These are phyloP conservation scores for Bauhinia variegata DNA, from an alignment of 306 rosid species.

Conservation along the genomic window DNA sequence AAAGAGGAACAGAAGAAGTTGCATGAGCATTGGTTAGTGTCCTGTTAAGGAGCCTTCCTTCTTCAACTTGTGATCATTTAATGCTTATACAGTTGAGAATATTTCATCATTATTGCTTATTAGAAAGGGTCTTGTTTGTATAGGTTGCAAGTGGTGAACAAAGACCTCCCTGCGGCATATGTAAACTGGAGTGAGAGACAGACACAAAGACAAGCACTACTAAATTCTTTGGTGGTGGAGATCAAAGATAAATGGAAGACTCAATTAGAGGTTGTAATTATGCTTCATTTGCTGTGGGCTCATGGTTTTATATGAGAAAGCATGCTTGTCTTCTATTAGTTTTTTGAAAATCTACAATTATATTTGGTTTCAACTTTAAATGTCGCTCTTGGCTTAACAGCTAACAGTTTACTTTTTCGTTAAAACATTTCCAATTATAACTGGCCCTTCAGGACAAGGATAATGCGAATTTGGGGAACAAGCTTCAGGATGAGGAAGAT, in stretches of 20 bases:
- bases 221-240: slow-evolving; percentile 60
- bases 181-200: slow-evolving; percentile 61
- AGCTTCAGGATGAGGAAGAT: no score
- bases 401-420: slow-evolving; percentile 21
- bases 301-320: slow-evolving; percentile 18
- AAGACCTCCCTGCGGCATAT: slow-evolving; percentile 74
- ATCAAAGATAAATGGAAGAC: slow-evolving; percentile 50
- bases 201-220: slow-evolving; percentile 50
- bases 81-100: slow-evolving; percentile 16
- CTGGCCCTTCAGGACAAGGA: slow-evolving; percentile 51
- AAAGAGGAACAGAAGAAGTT: slow-evolving; percentile 88
- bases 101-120: slow-evolving; percentile 22
- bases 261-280: slow-evolving; percentile 56
- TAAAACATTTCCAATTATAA: slow-evolving; percentile 43
- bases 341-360: slow-evolving; percentile 29
- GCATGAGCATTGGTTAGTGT: slow-evolving; percentile 87
- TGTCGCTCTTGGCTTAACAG: slow-evolving; percentile 3
- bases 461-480: no score
- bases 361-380: slow-evolving; percentile 14
- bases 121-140: slow-evolving; percentile 32
- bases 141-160: slow-evolving; percentile 77
- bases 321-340: slow-evolving; percentile 27
- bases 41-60: slow-evolving; percentile 14
- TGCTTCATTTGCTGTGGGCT: slow-evolving; percentile 28
- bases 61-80: slow-evolving; percentile 9